Conservation (phyloP, 1,284 basidiomycete species). For the Trichosporon coremiiforme region DNA sequence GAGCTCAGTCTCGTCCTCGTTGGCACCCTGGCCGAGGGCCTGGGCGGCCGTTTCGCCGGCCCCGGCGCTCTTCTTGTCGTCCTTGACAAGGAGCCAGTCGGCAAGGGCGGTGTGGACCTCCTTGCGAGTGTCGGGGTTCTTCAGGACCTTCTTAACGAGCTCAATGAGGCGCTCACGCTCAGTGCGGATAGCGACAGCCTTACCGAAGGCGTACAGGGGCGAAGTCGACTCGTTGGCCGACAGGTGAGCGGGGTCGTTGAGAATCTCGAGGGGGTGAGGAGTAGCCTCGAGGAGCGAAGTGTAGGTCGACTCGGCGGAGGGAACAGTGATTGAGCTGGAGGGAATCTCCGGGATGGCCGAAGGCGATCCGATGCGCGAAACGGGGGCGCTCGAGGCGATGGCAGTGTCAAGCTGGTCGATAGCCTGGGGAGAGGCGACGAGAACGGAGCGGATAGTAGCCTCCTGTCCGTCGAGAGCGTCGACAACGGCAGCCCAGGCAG, state of each 20-base stretch:
- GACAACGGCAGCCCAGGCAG: conserved; percentile 57
- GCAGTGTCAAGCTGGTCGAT: conserved; percentile 51
- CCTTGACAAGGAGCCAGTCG: conserved; percentile 71
- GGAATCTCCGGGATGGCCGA: conserved; percentile 55
- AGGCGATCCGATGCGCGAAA: conserved; percentile 45
- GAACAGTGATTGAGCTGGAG: conserved; percentile 61
- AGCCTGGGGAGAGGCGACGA: conserved; percentile 51
- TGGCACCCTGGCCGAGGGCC: conserved; percentile 56
- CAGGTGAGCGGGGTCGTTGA: conserved; percentile 76
- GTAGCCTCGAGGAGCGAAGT: conserved; percentile 88
- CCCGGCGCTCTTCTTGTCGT: conserved; percentile 64
- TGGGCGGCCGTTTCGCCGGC: conserved; percentile 67
- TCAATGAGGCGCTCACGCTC: conserved; percentile 67
- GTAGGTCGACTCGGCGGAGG: conserved; percentile 89
- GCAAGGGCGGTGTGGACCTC: conserved; percentile 72
- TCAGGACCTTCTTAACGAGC: conserved; percentile 63
- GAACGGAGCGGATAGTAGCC: conserved; percentile 47
- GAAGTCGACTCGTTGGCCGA: conserved; percentile 75
- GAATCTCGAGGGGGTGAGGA: conserved; percentile 74
- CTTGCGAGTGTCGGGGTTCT: conserved; percentile 56
- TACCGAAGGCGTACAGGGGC: conserved; percentile 91
- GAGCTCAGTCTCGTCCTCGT: conserved; percentile 58
- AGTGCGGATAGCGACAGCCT: conserved; percentile 78
- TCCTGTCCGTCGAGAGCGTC: conserved; percentile 49
- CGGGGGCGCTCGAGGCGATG: conserved; percentile 39